phyloP scores from a whole-genome alignment of 1,139 yeast species.

The Hansenula lynferdii region DNA sequence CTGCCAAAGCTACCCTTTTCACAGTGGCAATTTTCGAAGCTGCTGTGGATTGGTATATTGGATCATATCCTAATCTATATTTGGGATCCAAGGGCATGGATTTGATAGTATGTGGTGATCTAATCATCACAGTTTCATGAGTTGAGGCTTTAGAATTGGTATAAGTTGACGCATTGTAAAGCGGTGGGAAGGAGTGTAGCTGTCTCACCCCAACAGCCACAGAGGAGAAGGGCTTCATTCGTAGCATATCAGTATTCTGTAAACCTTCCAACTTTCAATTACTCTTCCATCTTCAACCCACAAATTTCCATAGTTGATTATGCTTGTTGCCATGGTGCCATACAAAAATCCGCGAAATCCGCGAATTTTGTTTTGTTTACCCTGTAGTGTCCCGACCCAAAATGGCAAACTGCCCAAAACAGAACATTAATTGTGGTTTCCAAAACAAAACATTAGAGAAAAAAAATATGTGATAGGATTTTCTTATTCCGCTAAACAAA shows the following conservation, averaged over 20 bases:
- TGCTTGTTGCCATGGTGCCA: no score
- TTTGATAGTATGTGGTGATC: conserved; percentile 20
- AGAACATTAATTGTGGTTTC: conserved; percentile 4
- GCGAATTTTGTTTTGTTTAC: conserved; percentile 1
- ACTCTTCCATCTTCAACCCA: no score
- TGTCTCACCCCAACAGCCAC: background rate
- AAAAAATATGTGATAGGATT: background rate
- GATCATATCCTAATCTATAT: conserved; percentile 46
- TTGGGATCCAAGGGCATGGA: conserved; percentile 33
- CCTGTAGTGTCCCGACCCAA: background rate
- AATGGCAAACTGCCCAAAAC: conserved; percentile 2
- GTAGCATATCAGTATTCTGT: no score
- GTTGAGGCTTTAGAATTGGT: background rate
- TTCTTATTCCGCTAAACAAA: background rate
- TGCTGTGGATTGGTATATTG: conserved; percentile 54
- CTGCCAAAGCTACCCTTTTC: conserved; percentile 49
- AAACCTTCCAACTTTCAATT: no score
- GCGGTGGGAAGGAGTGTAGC: background rate
- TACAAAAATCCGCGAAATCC: background rate
- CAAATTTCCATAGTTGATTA: no score
- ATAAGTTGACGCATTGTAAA: no score
- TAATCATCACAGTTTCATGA: conserved; percentile 8
- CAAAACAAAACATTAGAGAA: conserved; percentile 1
- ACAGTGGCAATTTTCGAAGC: conserved; percentile 50
- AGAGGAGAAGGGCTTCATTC: no score